phyloP scores from a whole-genome alignment of 179 eudicot genomes.

The Corrigiola litoralis region DNA sequence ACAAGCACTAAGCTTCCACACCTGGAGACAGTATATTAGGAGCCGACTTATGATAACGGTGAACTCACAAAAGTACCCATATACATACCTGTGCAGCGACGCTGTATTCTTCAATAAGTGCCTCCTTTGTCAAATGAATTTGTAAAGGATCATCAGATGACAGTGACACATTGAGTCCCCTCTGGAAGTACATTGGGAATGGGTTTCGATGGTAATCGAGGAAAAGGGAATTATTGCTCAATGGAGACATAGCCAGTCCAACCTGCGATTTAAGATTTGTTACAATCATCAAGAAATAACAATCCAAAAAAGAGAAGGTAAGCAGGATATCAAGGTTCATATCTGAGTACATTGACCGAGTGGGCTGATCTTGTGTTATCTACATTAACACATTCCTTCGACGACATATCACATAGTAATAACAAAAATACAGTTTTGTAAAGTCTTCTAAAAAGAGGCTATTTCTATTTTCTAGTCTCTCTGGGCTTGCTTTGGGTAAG shows the following conservation, averaged over 20 bases:
- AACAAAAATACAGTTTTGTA: no score
- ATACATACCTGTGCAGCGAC: slow-evolving; percentile 64
- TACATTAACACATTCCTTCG: no score
- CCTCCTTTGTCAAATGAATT: slow-evolving; percentile 82
- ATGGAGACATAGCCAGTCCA: slow-evolving; percentile 78
- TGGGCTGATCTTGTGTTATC: no score
- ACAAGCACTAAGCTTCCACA: slow-evolving; percentile 82
- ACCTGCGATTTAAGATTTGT: slow-evolving; percentile 33
- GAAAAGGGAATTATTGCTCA: slow-evolving; percentile 82
- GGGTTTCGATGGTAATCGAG: slow-evolving; percentile 81
- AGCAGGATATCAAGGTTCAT: not conserved
- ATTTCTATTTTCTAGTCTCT: no score
- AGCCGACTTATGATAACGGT: not conserved
- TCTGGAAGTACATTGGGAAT: slow-evolving; percentile 75
- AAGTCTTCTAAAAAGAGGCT: no score
- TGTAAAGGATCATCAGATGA: slow-evolving; percentile 81
- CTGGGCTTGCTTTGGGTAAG: no score
- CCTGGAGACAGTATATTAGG: slow-evolving; percentile 34
- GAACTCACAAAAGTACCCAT: slow-evolving; percentile 2
- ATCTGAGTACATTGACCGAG: not conserved
- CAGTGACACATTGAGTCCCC: slow-evolving; percentile 84
- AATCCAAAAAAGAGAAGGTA: not conserved
- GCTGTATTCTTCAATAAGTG: slow-evolving; percentile 79
- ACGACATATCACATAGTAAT: no score
- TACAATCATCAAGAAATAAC: not conserved